Conservation (phyloP, 192 early-diverging fungal genomes). For the Backusella morwellensis region DNA sequence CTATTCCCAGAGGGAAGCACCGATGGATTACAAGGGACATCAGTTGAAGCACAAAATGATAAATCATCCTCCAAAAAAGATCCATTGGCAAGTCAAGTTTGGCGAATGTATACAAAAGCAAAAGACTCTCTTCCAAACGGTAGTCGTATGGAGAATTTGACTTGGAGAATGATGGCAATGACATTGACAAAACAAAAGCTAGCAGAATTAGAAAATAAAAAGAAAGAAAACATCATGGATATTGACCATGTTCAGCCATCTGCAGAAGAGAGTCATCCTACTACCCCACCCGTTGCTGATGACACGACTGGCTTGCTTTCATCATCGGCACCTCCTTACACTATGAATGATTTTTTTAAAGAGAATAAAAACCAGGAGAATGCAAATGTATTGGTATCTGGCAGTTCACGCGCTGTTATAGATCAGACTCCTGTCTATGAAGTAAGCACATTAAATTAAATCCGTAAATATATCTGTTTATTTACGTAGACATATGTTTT, state of each 20-base stretch:
- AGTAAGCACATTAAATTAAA: not conserved
- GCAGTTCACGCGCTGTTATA: slow-evolving; percentile 18
- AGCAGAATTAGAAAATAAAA: not conserved
- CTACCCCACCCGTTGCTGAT: slow-evolving; percentile 24
- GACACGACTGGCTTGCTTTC: slow-evolving; percentile 31
- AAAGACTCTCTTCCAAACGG: slow-evolving; percentile 77
- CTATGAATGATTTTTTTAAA: slow-evolving; percentile 29
- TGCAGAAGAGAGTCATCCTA: not conserved
- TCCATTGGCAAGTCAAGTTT: slow-evolving; percentile 56
- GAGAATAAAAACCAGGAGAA: not conserved
- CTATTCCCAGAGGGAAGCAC: not conserved
- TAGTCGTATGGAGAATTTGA: slow-evolving; percentile 75
- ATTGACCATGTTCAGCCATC: not conserved
- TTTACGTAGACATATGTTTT: not conserved
- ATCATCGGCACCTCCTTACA: slow-evolving; percentile 34
- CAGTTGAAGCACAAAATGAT: not conserved
- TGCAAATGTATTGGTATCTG: slow-evolving; percentile 19
- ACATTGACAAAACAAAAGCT: slow-evolving; percentile 43
- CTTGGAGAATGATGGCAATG: slow-evolving; percentile 84
- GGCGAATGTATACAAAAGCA: slow-evolving; percentile 78
- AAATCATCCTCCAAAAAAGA: slow-evolving; percentile 30
- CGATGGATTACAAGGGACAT: not conserved
- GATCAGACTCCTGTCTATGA: not conserved
- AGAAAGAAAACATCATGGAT: slow-evolving; percentile 3
- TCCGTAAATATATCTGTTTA: not conserved